phyloP scores from a whole-genome alignment of 805 yeast genomes.

The Zygotorulaspora florentina region DNA sequence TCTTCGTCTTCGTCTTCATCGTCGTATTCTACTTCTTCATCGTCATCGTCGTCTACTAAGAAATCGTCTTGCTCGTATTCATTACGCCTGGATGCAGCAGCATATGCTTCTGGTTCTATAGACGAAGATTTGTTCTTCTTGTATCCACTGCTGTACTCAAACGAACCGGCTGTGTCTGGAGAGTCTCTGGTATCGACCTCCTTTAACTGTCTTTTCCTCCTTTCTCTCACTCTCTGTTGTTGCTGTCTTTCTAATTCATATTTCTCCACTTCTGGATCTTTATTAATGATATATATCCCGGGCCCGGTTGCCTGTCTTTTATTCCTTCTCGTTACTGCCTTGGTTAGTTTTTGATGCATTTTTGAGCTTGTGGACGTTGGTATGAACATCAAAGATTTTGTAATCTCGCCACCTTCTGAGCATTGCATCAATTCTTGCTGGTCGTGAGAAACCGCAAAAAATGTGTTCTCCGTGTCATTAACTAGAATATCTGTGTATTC shows the following conservation, averaged over 20 bases:
- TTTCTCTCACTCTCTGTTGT: slow-evolving; percentile 58
- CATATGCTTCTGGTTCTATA: slow-evolving; percentile 6
- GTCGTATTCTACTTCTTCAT: slow-evolving; percentile 26
- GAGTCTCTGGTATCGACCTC: slow-evolving; percentile 56
- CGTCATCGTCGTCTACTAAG: slow-evolving; percentile 36
- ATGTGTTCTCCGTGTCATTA: slow-evolving; percentile 63
- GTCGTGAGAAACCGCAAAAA: slow-evolving; percentile 66
- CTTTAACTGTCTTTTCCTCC: slow-evolving; percentile 56
- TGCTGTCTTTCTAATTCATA: slow-evolving; percentile 64
- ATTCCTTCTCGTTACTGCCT: slow-evolving; percentile 48
- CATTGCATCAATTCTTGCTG: slow-evolving; percentile 59
- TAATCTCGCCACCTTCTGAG: slow-evolving; percentile 61
- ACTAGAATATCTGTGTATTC: slow-evolving; percentile 79
- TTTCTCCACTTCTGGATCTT: slow-evolving; percentile 69
- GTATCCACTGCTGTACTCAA: slow-evolving; percentile 21
- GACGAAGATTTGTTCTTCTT: slow-evolving; percentile 9
- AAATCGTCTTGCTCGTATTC: slow-evolving; percentile 36
- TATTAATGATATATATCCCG: slow-evolving; percentile 39
- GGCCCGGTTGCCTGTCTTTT: slow-evolving; percentile 36
- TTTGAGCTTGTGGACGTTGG: slow-evolving; percentile 89
- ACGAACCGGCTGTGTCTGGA: slow-evolving; percentile 35
- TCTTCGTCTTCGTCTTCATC: slow-evolving; percentile 31
- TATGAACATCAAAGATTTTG: slow-evolving; percentile 64
- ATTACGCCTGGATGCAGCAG: slow-evolving; percentile 19
- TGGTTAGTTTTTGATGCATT: slow-evolving; percentile 75